phyloP scores from a whole-genome alignment of 2,329 filamentous ascomycete genomes.

The Trichoderma sp. region DNA sequence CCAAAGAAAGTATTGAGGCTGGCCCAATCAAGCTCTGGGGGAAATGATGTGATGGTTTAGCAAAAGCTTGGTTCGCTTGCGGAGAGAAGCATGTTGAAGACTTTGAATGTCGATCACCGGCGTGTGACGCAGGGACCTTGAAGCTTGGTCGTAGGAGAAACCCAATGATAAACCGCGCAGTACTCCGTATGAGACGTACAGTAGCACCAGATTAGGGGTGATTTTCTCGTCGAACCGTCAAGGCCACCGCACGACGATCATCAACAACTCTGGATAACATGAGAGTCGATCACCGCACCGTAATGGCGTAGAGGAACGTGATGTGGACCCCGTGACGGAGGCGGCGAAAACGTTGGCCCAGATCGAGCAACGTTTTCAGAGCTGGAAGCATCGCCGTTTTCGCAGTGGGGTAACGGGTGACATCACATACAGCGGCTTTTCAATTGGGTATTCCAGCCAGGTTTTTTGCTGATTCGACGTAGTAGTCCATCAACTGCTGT shows the following conservation, averaged over 20 bases:
- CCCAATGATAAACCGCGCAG: background rate
- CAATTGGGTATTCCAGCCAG: background rate
- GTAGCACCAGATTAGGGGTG: background rate
- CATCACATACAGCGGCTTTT: slow-evolving; percentile 17
- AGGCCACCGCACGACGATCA: background rate
- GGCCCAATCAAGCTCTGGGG: background rate
- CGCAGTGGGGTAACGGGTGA: slow-evolving; percentile 7
- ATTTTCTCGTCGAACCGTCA: background rate
- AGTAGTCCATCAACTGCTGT: background rate
- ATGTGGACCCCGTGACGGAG: slow-evolving; percentile 29
- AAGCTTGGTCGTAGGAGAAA: slow-evolving; percentile 3
- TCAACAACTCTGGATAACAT: background rate
- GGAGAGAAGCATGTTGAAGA: slow-evolving; percentile 10
- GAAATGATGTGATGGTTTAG: background rate
- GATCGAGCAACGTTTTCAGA: slow-evolving; percentile 16
- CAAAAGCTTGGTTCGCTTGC: slow-evolving; percentile 15
- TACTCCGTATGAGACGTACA: background rate
- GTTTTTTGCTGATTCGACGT: background rate
- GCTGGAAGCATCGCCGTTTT: slow-evolving; percentile 9
- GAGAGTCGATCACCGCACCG: background rate
- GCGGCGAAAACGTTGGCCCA: slow-evolving; percentile 19
- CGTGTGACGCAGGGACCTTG: slow-evolving; percentile 9
- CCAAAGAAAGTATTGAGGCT: background rate
- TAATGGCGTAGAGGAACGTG: slow-evolving; percentile 25
- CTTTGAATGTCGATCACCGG: background rate